Conservation (phyloP, 257 asterid species). For the Salvia hispanica region DNA sequence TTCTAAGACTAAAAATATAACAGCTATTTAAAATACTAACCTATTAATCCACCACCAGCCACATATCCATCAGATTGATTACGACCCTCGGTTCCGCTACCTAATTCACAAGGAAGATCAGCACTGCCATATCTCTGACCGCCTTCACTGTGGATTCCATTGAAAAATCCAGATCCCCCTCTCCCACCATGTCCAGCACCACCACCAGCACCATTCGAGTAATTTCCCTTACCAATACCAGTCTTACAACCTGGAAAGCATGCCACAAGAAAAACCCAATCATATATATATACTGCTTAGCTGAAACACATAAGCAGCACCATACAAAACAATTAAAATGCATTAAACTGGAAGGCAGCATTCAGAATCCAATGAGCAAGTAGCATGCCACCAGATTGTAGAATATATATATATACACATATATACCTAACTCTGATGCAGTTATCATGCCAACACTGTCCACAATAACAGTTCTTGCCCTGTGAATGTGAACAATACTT, state of each 20-base stretch:
- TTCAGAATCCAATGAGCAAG: constrained; percentile 25
- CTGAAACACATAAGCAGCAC: constrained; percentile 26
- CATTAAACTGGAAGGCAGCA: constrained; percentile 20
- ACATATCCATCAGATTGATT: constrained; percentile 68
- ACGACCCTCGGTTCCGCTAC: constrained; percentile 85
- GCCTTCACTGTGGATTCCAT: constrained; percentile 74
- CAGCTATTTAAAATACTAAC: constrained; percentile 42
- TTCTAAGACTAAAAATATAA: constrained; percentile 11
- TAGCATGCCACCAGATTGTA: constrained; percentile 16
- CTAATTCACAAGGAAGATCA: constrained; percentile 93
- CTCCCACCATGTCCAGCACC: constrained; percentile 99
- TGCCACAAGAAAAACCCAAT: constrained; percentile 32
- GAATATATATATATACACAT: constrained; percentile 48
- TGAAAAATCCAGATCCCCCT: constrained; percentile 89
- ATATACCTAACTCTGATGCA: constrained; percentile 83
- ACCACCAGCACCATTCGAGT: constrained; percentile 89
- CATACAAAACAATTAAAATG: constrained; percentile 22
- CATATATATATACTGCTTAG: constrained; percentile 27
- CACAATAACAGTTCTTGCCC: constrained; percentile 86
- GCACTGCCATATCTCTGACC: constrained; percentile 85
- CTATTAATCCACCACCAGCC: constrained; percentile 94
- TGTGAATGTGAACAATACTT: constrained; percentile 89
- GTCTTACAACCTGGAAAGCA: constrained; percentile 74
- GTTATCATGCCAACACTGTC: constrained; percentile 74
- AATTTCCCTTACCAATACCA: constrained; percentile 93